phyloP scores from a whole-genome alignment of 2,329 filamentous ascomycete genomes.

The Blumeriella jaapii region DNA sequence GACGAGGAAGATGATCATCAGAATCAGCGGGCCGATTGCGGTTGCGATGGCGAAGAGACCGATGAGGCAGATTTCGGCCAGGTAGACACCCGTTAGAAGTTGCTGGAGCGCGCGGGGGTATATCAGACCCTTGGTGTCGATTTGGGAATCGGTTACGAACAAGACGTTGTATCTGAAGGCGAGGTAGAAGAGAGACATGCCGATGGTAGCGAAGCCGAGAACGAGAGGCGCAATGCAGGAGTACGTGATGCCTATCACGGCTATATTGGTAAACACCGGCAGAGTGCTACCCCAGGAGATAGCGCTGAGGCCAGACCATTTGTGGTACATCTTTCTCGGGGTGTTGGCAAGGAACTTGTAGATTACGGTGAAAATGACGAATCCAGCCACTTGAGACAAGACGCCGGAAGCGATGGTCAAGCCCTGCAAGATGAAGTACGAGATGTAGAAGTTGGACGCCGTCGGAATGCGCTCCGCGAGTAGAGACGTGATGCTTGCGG shows the following conservation, averaged over 20 bases:
- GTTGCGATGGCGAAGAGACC: conserved; percentile 67
- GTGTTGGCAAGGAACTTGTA: conserved; percentile 66
- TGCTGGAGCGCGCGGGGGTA: conserved; percentile 85
- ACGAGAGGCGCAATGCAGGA: conserved; percentile 79
- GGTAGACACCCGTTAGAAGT: conserved; percentile 71
- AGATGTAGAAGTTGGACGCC: conserved; percentile 88
- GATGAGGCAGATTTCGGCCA: conserved; percentile 72
- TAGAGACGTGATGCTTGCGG: conserved; percentile 47
- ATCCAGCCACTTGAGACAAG: conserved; percentile 61
- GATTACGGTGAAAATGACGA: conserved; percentile 62
- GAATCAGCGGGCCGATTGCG: conserved; percentile 55
- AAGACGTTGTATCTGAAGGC: conserved; percentile 87
- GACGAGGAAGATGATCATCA: conserved; percentile 67
- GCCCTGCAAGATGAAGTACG: conserved; percentile 89
- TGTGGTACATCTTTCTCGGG: conserved; percentile 66
- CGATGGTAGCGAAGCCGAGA: conserved; percentile 68
- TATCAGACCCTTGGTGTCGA: conserved; percentile 80
- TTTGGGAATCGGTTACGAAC: conserved; percentile 69
- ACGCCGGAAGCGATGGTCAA: conserved; percentile 65
- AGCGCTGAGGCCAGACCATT: conserved; percentile 63
- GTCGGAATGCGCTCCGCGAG: conserved; percentile 67
- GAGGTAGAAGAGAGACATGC: conserved; percentile 71
- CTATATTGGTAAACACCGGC: conserved; percentile 71
- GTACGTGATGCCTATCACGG: conserved; percentile 78
- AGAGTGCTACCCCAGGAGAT: conserved; percentile 78